Conservation (phyloP, 1,284 basidiomycete species). For the Papiliotrema laurentii region DNA sequence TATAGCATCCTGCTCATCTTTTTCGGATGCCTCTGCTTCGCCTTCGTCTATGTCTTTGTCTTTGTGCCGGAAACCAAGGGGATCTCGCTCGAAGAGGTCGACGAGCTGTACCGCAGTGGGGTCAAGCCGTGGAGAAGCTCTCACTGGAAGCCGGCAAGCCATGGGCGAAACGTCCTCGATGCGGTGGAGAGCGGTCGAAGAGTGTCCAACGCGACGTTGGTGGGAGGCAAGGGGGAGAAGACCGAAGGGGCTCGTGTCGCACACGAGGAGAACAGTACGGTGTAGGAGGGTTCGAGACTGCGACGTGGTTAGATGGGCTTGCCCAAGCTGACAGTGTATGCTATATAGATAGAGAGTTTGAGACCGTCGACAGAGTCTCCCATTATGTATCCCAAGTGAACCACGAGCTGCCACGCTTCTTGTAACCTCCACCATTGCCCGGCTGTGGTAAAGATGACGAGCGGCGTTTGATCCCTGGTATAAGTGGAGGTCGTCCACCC, state of each 20-base stretch:
- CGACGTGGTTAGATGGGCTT: too few relatives aligned
- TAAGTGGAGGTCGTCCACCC: not conserved
- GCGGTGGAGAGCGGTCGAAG: conserved; percentile 4
- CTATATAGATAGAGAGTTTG: not conserved
- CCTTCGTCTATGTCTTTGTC: conserved; percentile 57
- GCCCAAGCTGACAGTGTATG: too few relatives aligned
- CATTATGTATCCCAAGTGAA: too few relatives aligned
- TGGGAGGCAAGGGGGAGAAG: not conserved
- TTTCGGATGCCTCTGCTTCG: conserved; percentile 64
- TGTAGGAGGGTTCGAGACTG: not conserved
- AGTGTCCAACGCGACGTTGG: not conserved
- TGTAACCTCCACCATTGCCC: too few relatives aligned
- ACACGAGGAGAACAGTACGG: not conserved
- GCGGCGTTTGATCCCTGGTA: too few relatives aligned
- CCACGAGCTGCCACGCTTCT: too few relatives aligned
- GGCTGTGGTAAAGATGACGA: too few relatives aligned
- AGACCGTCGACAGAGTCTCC: too few relatives aligned
- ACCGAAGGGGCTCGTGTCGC: not conserved
- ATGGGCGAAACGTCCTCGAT: conserved; percentile 8
- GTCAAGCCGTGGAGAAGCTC: conserved; percentile 63
- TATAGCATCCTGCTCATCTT: conserved; percentile 53
- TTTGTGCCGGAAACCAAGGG: conserved; percentile 68
- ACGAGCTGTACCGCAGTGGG: conserved; percentile 64
- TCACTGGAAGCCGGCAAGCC: conserved; percentile 55
- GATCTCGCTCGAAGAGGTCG: conserved; percentile 70